A percentile compares a stretch with the other conserved stretches of the same genome.
phyloP scores from a whole-genome alignment of 2,329 filamentous ascomycete genomes.

The Macrophomina tecta region DNA sequence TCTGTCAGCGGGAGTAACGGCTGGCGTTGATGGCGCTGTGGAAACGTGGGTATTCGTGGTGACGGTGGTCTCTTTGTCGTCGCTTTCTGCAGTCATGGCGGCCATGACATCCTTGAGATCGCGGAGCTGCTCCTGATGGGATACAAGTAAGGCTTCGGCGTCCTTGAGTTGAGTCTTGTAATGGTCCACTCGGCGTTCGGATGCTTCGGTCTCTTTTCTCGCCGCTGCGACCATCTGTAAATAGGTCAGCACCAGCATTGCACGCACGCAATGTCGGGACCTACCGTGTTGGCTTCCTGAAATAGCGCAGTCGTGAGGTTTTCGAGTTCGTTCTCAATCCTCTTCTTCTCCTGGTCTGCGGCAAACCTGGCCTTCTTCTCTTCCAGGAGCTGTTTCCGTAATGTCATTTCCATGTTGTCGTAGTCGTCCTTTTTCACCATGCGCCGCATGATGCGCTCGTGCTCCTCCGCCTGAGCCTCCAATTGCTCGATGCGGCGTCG shows the following conservation, averaged over 20 bases:
- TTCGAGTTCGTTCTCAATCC: conserved; percentile 91
- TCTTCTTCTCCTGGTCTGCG: conserved; percentile 72
- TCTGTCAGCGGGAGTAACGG: conserved; percentile 64
- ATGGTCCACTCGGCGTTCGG: conserved; percentile 86
- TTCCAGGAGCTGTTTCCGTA: conserved; percentile 49
- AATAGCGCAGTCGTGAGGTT: conserved; percentile 91
- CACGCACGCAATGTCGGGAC: conserved; percentile 30
- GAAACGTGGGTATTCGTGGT: conserved; percentile 70
- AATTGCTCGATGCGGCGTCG: conserved; percentile 70
- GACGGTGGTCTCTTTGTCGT: conserved; percentile 64
- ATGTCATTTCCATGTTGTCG: conserved; percentile 59
- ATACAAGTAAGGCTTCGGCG: conserved; percentile 82
- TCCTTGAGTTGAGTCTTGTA: conserved; percentile 84
- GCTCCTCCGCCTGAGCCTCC: conserved; percentile 69
- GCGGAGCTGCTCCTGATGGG: conserved; percentile 89
- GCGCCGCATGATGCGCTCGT: conserved; percentile 60
- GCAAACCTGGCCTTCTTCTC: conserved; percentile 49
- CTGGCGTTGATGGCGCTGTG: conserved; percentile 78
- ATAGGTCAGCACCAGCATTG: conserved; percentile 32
- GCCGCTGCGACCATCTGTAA: conserved; percentile 85
- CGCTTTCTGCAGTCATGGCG: conserved; percentile 75
- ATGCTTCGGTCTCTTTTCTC: conserved; percentile 79
- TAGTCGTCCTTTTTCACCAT: conserved; percentile 76
- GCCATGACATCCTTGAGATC: conserved; percentile 94
- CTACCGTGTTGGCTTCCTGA: conserved; percentile 89